These are phyloP conservation scores for Backusella morwellensis DNA, from an alignment of 192 early-diverging fungal species.

Conservation along the genomic window DNA sequence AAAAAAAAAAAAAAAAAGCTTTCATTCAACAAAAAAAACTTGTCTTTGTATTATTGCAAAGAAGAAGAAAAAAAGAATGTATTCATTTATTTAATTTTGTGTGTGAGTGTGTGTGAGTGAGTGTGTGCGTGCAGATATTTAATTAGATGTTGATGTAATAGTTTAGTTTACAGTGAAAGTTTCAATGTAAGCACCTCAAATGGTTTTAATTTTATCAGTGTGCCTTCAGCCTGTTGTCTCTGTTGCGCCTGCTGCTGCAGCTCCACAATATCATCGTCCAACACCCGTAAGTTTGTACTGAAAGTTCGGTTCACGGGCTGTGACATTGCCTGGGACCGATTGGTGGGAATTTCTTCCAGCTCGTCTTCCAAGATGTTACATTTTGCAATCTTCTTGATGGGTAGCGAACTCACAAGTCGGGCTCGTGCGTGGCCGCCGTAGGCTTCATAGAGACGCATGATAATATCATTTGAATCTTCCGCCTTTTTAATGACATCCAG, in stretches of 20 bases:
- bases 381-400: slow-evolving; percentile 46
- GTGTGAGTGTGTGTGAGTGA: background rate
- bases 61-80: background rate
- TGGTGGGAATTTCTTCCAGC: slow-evolving; percentile 29
- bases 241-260: slow-evolving; percentile 22
- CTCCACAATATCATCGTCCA: slow-evolving; percentile 28
- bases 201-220: slow-evolving; percentile 52
- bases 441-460: slow-evolving; percentile 89
- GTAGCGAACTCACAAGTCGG: slow-evolving; percentile 41
- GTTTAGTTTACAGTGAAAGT: slow-evolving; percentile 18
- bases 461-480: slow-evolving; percentile 69
- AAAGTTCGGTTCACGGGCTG: slow-evolving; percentile 12
- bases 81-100: background rate
- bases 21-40: too few relatives aligned
- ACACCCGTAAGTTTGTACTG: slow-evolving; percentile 22
- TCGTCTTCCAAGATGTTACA: slow-evolving; percentile 85
- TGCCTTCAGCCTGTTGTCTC: slow-evolving; percentile 27
- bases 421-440: slow-evolving; percentile 81
- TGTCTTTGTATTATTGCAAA: background rate
- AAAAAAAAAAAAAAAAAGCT: too few relatives aligned
- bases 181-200: slow-evolving; percentile 69
- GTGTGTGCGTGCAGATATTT: background rate
- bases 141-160: background rate
- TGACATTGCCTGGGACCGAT: slow-evolving; percentile 17
- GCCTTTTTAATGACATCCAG: slow-evolving; percentile 91